These are phyloP conservation scores for Basidiobolus meristosporus DNA, from an alignment of 371 early-diverging fungal species.

Conservation along the genomic window DNA sequence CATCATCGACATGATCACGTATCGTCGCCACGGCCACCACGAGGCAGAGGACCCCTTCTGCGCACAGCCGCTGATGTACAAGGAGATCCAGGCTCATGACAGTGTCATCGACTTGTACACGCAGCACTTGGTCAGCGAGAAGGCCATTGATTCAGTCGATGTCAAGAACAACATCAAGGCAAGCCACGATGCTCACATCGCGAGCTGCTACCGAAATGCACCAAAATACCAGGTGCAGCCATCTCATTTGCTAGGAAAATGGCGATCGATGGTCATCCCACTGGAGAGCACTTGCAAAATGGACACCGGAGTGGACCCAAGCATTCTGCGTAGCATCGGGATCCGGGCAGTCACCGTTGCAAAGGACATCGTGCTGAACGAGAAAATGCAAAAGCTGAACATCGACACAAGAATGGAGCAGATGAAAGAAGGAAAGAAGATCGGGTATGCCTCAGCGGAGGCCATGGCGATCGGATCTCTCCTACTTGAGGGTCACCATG, in stretches of 20 bases:
- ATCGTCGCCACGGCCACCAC: constrained; percentile 92
- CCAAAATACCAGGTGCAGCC: constrained; percentile 31
- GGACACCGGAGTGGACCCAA: constrained; percentile 11
- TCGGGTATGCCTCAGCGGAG: constrained; percentile 96
- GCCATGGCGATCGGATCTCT: constrained; percentile 82
- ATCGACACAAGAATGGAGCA: no score
- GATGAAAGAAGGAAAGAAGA: constrained; percentile 32
- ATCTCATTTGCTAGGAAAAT: no score
- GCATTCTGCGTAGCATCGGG: constrained; percentile 23
- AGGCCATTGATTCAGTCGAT: constrained; percentile 17
- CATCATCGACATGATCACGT: constrained; percentile 81
- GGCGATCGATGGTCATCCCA: constrained; percentile 6
- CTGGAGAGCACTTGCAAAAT: constrained; percentile 12
- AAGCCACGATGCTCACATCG: no score
- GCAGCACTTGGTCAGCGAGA: constrained; percentile 21
- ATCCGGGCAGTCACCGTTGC: constrained; percentile 25
- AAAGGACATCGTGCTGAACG: constrained; percentile 72
- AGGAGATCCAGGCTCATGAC: constrained; percentile 59
- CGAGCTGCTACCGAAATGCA: constrained; percentile 17
- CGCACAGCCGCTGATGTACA: constrained; percentile 93
- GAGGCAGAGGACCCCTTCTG: constrained; percentile 94
- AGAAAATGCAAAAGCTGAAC: constrained; percentile 14
- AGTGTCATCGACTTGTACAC: constrained; percentile 71
- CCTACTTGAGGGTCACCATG: constrained; percentile 59
- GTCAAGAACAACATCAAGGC: constrained; percentile 12